These are phyloP conservation scores for Aspergillus alliaceus DNA, from an alignment of 2,329 filamentous ascomycete genomes.

Conservation along the genomic window DNA sequence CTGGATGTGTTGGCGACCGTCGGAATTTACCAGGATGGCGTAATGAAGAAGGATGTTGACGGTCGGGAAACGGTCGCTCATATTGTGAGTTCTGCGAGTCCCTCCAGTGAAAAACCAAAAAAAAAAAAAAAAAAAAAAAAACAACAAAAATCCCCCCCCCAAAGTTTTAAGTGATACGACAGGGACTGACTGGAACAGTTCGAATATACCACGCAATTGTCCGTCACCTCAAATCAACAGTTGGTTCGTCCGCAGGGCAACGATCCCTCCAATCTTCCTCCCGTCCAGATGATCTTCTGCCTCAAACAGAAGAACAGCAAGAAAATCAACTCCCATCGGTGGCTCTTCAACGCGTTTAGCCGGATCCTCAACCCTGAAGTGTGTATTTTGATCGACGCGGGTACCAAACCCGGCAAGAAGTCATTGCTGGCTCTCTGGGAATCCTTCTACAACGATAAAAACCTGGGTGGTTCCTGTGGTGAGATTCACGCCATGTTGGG, in stretches of 20 bases:
- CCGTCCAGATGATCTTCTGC: slow-evolving; percentile 99
- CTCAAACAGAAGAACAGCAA: slow-evolving; percentile 99
- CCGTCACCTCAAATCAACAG: slow-evolving; percentile 93
- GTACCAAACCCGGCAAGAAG: slow-evolving; percentile 91
- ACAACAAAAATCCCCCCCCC: too few species aligned
- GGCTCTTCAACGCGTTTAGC: slow-evolving; percentile 97
- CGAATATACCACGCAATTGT: slow-evolving; percentile 97
- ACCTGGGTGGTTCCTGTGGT: slow-evolving; percentile 95
- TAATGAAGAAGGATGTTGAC: slow-evolving; percentile 98
- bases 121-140: too few species aligned
- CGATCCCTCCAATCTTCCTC: slow-evolving; percentile 78
- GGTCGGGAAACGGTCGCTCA: slow-evolving; percentile 95
- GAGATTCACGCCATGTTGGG: slow-evolving; percentile 99
- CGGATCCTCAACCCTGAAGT: slow-evolving; percentile 96
- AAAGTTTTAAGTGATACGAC: too few species aligned
- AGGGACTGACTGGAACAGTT: slow-evolving; percentile 56
- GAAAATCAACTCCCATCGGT: slow-evolving; percentile 99
- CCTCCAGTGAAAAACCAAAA: too few species aligned
- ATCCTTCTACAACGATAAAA: slow-evolving; percentile 99
- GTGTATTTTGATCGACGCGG: slow-evolving; percentile 92
- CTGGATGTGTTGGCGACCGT: slow-evolving; percentile 91
- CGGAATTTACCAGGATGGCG: slow-evolving; percentile 95
- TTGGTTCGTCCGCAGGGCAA: slow-evolving; percentile 90
- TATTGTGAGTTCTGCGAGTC: slow-evolving; percentile 65
- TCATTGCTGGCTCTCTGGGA: slow-evolving; percentile 94